Conservation (phyloP, 192 early-diverging fungal species). For the Backusella liffmaniae region DNA sequence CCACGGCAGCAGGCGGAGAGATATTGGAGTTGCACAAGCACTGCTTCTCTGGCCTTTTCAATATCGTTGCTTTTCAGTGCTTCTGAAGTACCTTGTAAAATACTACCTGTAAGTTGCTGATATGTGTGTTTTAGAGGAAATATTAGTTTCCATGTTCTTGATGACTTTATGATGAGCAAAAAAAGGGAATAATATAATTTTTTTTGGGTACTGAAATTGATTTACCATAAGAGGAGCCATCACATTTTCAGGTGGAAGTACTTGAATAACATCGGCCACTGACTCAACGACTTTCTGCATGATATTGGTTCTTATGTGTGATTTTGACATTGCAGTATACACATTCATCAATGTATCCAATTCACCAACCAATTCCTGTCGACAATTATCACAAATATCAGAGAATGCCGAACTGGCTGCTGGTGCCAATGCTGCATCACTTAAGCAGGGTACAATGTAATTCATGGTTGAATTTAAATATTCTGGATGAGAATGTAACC, state of each 20-base stretch:
- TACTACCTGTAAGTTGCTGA: slow-evolving; percentile 25
- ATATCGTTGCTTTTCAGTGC: slow-evolving; percentile 18
- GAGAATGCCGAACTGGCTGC: slow-evolving; percentile 66
- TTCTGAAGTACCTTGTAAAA: slow-evolving; percentile 19
- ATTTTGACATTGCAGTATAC: slow-evolving; percentile 52
- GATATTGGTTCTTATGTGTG: slow-evolving; percentile 23
- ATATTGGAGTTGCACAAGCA: slow-evolving; percentile 47
- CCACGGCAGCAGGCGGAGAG: slow-evolving; percentile 51
- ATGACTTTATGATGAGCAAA: not conserved
- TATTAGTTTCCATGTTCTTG: not conserved
- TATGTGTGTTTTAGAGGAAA: not conserved
- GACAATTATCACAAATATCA: slow-evolving; percentile 70
- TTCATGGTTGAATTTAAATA: slow-evolving; percentile 58
- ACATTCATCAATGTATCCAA: slow-evolving; percentile 59
- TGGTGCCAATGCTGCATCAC: slow-evolving; percentile 52
- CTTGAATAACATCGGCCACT: slow-evolving; percentile 44
- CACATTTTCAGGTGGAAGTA: slow-evolving; percentile 36
- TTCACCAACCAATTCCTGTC: slow-evolving; percentile 56
- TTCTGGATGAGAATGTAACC: slow-evolving; percentile 62
- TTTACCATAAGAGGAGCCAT: slow-evolving; percentile 41
- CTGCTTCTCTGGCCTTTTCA: slow-evolving; percentile 27
- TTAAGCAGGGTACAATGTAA: slow-evolving; percentile 61
- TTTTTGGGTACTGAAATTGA: not conserved
- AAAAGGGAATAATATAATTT: not conserved
- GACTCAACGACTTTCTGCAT: slow-evolving; percentile 48